phyloP scores from a whole-genome alignment of 495 filamentous ascomycete genomes.

The Penicillium alfredii region DNA sequence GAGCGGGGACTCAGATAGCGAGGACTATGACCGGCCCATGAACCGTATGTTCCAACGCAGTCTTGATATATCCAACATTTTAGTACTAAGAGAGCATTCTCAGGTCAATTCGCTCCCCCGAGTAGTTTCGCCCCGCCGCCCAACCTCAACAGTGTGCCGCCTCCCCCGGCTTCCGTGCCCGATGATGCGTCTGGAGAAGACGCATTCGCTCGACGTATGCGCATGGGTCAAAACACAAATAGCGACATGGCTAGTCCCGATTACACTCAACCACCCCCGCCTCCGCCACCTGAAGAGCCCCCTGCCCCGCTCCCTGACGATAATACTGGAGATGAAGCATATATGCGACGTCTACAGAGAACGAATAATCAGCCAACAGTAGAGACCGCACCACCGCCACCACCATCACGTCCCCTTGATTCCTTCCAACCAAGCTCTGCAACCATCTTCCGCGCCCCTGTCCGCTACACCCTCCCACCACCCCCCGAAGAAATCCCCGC shows the following conservation, averaged over 20 bases:
- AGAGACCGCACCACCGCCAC: constrained; percentile 26
- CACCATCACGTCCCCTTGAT: constrained; percentile 32
- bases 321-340: constrained; percentile 62
- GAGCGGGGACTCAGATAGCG: constrained; percentile 53
- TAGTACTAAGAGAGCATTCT: constrained; percentile 6
- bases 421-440: constrained; percentile 38
- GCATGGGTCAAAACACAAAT: constrained; percentile 27
- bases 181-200: constrained; percentile 64
- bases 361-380: constrained; percentile 23
- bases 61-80: too few relatives aligned
- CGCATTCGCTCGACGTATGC: constrained; percentile 61
- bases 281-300: constrained; percentile 37
- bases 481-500: constrained; percentile 51
- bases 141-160: constrained; percentile 34
- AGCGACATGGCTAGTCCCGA: constrained; percentile 8
- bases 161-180: constrained; percentile 33
- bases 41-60: constrained; percentile 54
- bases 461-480: constrained; percentile 69
- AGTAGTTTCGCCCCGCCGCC: constrained; percentile 69
- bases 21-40: constrained; percentile 46
- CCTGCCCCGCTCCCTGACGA: constrained; percentile 42
- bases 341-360: constrained; percentile 55
- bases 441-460: constrained; percentile 78
- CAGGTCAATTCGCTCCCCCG: constrained; percentile 70
- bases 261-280: constrained; percentile 16